These are phyloP conservation scores for Linum usitatissimum DNA, from an alignment of 345 rosid genomes.

Conservation along the genomic window DNA sequence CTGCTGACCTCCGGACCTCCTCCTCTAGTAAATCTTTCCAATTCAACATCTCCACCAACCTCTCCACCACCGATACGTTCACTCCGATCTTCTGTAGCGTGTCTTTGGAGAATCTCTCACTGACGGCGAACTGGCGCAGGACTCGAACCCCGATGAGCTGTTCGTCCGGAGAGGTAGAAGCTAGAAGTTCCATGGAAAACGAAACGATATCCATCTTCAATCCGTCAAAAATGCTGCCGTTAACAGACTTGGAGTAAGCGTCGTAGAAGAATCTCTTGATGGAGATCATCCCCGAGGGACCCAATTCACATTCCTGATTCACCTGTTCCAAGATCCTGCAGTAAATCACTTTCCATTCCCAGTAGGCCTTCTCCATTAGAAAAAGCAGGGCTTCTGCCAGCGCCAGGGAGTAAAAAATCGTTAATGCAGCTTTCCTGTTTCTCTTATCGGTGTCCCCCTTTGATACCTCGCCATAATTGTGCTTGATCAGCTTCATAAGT, in stretches of 20 bases:
- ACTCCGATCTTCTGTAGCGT: constrained; percentile 81
- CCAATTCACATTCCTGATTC: constrained; percentile 54
- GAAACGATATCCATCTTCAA: constrained; percentile 77
- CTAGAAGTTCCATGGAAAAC: constrained; percentile 62
- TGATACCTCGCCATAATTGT: constrained; percentile 54
- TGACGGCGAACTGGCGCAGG: constrained; percentile 45
- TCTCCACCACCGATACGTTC: constrained; percentile 46
- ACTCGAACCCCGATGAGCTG: constrained; percentile 70
- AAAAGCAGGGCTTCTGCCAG: constrained; percentile 77
- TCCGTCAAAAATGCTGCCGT: constrained; percentile 83
- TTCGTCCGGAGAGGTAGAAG: constrained; percentile 66
- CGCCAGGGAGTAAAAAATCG: constrained; percentile 69
- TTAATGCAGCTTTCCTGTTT: constrained; percentile 53
- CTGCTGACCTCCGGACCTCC: constrained; percentile 65
- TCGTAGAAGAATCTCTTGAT: constrained; percentile 75
- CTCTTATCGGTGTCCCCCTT: constrained; percentile 66
- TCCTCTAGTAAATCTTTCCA: constrained; percentile 88
- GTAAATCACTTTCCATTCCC: constrained; percentile 52
- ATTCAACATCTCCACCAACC: constrained; percentile 80
- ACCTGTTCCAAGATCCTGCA: constrained; percentile 61
- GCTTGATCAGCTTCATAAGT: constrained; percentile 55
- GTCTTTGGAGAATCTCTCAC: constrained; percentile 43
- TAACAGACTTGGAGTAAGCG: constrained; percentile 67
- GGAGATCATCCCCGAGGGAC: constrained; percentile 50
- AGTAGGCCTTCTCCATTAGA: constrained; percentile 73